phyloP scores from a whole-genome alignment of 306 rosid genomes.

The Cucurbita moschata region DNA sequence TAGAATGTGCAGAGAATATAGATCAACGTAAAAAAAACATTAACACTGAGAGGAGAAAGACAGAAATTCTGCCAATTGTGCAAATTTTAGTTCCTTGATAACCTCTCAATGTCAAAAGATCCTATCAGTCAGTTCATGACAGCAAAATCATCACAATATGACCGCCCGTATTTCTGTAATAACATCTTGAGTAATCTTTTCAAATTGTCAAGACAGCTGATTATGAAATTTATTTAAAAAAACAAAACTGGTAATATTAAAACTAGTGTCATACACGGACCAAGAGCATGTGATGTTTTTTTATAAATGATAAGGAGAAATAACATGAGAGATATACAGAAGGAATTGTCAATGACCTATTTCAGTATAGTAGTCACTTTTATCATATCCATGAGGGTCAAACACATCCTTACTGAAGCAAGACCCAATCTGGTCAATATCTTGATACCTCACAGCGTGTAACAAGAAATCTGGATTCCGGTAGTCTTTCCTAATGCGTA shows the following conservation, averaged over 20 bases:
- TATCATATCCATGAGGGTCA: conserved; percentile 89
- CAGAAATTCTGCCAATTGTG: not conserved
- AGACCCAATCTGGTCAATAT: conserved; percentile 87
- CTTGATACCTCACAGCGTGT: conserved; percentile 94
- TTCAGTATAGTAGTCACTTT: conserved; percentile 71
- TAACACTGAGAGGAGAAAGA: not conserved
- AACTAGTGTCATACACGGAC: not conserved
- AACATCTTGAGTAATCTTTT: not conserved
- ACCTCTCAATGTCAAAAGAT: not conserved
- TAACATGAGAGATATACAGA: conserved; percentile 1
- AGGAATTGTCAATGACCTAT: conserved; percentile 46
- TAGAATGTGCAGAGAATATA: not conserved
- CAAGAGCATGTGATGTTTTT: not conserved
- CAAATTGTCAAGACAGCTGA: not conserved
- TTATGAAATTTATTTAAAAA: not conserved
- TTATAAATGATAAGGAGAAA: not conserved
- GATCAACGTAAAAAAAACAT: not conserved
- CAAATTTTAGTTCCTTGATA: not conserved
- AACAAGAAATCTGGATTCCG: conserved; percentile 86
- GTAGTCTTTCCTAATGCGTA: conserved; percentile 86
- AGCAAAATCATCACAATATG: not conserved
- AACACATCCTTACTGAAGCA: conserved; percentile 95
- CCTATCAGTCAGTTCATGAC: not conserved
- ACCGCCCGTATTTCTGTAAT: not conserved
- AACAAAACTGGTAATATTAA: not conserved